A percentile compares a stretch with the other conserved stretches of the same genome.
These are phyloP conservation scores for Microcos paniculata DNA, from an alignment of 345 rosid species.

Conservation along the genomic window DNA sequence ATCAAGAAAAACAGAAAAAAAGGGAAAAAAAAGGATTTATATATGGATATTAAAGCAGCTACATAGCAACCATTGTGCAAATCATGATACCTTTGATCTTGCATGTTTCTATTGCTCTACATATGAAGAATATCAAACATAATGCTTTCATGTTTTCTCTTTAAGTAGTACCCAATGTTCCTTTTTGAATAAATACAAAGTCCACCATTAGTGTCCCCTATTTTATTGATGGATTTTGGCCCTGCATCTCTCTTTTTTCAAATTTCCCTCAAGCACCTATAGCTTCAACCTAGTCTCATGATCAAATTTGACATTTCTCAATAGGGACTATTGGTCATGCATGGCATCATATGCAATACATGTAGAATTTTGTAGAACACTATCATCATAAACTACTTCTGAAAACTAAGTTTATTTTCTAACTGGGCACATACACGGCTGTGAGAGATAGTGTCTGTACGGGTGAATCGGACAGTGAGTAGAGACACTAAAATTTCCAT, in stretches of 20 bases:
- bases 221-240: background rate
- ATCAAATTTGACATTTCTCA: background rate
- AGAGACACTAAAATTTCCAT: background rate
- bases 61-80: background rate
- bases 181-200: background rate
- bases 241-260: background rate
- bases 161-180: background rate
- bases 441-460: background rate
- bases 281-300: conserved; percentile 3
- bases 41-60: no score
- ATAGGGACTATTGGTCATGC: background rate
- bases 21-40: background rate
- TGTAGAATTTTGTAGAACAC: background rate
- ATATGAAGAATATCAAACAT: background rate
- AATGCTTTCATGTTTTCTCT: background rate
- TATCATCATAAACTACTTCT: background rate
- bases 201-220: background rate
- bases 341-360: background rate
- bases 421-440: background rate
- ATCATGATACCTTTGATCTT: background rate
- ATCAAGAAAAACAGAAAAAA: background rate
- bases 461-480: background rate
- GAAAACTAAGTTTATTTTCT: background rate
- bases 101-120: background rate
- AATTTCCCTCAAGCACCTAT: background rate